A percentile compares a stretch with the other conserved stretches of the same genome.
Conservation (phyloP, 202 grass and related monocot genomes). For the Panicum virgatum region DNA sequence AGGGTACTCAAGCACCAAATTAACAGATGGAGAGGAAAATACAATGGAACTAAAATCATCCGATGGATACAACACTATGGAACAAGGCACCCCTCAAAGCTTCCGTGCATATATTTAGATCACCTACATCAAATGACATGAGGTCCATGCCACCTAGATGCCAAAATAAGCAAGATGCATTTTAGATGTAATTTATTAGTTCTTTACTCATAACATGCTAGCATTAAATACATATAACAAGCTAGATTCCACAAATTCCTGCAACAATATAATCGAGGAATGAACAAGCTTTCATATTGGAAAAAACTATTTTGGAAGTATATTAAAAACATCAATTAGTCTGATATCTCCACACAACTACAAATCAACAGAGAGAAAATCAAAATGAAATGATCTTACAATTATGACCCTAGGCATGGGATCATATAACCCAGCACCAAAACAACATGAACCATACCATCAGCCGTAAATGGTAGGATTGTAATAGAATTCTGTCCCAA, state of each 20-base stretch:
- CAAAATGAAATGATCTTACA: not conserved
- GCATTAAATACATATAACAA: not conserved
- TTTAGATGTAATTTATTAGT: not conserved
- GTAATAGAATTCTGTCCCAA: too few relatives aligned
- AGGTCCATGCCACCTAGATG: not conserved
- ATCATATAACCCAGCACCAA: not conserved
- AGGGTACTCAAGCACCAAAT: slow-evolving; percentile 7
- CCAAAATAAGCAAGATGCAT: not conserved
- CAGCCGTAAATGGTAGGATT: not conserved
- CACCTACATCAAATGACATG: not conserved
- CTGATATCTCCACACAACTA: not conserved
- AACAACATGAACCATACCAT: not conserved
- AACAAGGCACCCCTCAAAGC: not conserved
- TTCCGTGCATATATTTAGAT: not conserved
- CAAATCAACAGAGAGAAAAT: not conserved
- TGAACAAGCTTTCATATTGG: not conserved
- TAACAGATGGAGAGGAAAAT: slow-evolving; percentile 1
- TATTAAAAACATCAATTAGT: not conserved
- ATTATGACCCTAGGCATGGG: not conserved
- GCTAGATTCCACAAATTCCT: not conserved
- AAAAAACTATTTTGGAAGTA: not conserved
- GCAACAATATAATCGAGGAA: not conserved
- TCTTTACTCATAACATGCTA: slow-evolving; percentile 1
- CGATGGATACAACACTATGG: not conserved
- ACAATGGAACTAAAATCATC: not conserved